These are phyloP conservation scores for Jatropha podagrica DNA, from an alignment of 441 rosid genomes.

Conservation along the genomic window DNA sequence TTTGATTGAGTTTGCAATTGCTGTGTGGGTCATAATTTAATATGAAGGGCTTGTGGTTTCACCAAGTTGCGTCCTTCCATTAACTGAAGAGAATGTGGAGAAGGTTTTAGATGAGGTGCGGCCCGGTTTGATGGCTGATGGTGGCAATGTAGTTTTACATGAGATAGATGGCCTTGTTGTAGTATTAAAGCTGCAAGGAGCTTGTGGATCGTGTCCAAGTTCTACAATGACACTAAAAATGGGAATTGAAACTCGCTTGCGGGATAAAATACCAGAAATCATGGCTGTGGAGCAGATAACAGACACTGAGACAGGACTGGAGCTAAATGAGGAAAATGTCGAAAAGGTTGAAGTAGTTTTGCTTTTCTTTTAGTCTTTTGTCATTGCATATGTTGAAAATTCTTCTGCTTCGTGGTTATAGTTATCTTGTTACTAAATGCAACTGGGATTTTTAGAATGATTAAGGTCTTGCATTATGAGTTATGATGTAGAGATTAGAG, in stretches of 20 bases:
- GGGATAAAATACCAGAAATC: conserved; percentile 93
- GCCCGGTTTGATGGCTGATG: conserved; percentile 84
- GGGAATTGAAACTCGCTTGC: conserved; percentile 85
- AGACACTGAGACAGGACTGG: conserved; percentile 91
- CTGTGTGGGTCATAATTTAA: conserved; percentile 12
- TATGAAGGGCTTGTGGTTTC: conserved; percentile 45
- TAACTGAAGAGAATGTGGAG: conserved; percentile 79
- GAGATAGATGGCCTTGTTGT: conserved; percentile 96
- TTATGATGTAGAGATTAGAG: background rate
- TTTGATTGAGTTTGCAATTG: conserved; percentile 11
- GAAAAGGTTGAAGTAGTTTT: conserved; percentile 54
- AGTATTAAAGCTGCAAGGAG: conserved; percentile 84
- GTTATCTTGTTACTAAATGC: background rate
- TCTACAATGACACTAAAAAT: conserved; percentile 80
- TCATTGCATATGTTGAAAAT: background rate
- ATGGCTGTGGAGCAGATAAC: conserved; percentile 72
- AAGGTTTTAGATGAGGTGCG: conserved; percentile 73
- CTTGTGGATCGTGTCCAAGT: conserved; percentile 93
- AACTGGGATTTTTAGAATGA: background rate
- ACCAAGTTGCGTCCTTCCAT: conserved; percentile 62
- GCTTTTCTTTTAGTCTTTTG: background rate
- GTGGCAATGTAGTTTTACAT: conserved; percentile 88
- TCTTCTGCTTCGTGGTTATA: background rate
- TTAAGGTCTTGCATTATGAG: background rate
- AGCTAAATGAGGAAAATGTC: conserved; percentile 75